Evolutionary conservation across 2,329 filamentous ascomycete genomes (phyloP).

Genomic region (Pleomassaria siparia): DNA sequence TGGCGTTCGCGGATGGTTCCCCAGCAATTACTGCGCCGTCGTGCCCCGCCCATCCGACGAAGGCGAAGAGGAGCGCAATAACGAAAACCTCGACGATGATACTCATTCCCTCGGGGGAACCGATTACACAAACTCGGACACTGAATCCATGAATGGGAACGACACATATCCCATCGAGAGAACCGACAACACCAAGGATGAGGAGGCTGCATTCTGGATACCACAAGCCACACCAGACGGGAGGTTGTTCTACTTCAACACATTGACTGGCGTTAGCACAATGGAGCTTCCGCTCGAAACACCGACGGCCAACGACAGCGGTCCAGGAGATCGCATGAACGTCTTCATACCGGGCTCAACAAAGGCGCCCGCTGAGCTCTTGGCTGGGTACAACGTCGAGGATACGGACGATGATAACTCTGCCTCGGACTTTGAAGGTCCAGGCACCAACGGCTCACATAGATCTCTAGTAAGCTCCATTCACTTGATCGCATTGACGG

Average conservation of each 20-base stretch:
- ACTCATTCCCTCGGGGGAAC: conserved; percentile 48
- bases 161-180: conserved; percentile 67
- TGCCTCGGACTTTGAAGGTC: conserved; percentile 78
- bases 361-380: conserved; percentile 84
- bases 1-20: conserved; percentile 96
- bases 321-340: conserved; percentile 85
- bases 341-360: conserved; percentile 87
- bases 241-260: conserved; percentile 96
- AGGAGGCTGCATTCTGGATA: conserved; percentile 96
- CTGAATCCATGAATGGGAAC: conserved; percentile 47
- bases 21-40: conserved; percentile 95
- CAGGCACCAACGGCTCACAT: conserved; percentile 69
- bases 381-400: conserved; percentile 81
- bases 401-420: conserved; percentile 89
- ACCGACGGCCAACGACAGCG: conserved; percentile 77
- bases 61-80: conserved; percentile 62
- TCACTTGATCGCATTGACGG: conserved; percentile 4
- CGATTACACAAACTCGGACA: conserved; percentile 46
- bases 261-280: conserved; percentile 89
- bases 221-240: conserved; percentile 94
- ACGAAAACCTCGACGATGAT: conserved; percentile 53
- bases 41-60: conserved; percentile 76
- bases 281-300: conserved; percentile 95
- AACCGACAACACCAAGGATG: conserved; percentile 64
- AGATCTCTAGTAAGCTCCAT: conserved; percentile 64